These are phyloP conservation scores for Thyridium curvatum DNA, from an alignment of 2,329 filamentous ascomycete genomes.

Conservation along the genomic window DNA sequence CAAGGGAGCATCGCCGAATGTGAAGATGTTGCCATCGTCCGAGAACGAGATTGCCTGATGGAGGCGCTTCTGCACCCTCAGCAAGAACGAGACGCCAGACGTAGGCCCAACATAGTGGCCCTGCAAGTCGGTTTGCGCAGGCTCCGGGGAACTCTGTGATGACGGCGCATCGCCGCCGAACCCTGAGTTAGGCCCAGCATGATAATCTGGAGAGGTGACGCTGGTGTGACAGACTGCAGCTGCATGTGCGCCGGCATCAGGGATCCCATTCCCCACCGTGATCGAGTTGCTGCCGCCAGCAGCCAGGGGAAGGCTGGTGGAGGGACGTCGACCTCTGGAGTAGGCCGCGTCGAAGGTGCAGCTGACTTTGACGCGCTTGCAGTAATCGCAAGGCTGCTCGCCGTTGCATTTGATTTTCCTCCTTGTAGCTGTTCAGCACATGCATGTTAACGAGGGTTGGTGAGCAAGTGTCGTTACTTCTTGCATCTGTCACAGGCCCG, in stretches of 20 bases:
- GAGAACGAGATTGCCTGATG: conserved; percentile 29
- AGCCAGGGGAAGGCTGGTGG: conserved; percentile 15
- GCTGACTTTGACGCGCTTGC: conserved; percentile 17
- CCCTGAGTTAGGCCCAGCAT: neutral
- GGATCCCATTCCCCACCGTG: neutral
- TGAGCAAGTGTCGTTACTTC: conserved; percentile 24
- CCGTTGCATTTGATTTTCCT: conserved; percentile 33
- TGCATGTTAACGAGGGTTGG: neutral
- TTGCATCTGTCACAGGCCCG: conserved; percentile 42
- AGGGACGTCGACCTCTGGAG: conserved; percentile 35
- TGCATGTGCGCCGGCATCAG: conserved; percentile 7
- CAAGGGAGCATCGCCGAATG: conserved; percentile 36
- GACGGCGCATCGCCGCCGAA: conserved; percentile 8
- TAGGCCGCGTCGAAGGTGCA: conserved; percentile 46
- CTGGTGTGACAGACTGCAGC: neutral
- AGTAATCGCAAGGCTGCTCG: conserved; percentile 29
- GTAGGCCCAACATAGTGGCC: conserved; percentile 40
- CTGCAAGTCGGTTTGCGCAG: conserved; percentile 35
- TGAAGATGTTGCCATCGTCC: conserved; percentile 34
- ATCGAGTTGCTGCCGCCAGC: conserved; percentile 8
- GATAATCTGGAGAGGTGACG: neutral
- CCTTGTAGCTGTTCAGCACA: conserved; percentile 8
- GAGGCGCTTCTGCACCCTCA: conserved; percentile 41
- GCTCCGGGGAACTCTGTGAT: conserved; percentile 36
- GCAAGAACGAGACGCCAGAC: conserved; percentile 40